Conservation (phyloP, 768 basidiomycete species). For the Mycena metata region DNA sequence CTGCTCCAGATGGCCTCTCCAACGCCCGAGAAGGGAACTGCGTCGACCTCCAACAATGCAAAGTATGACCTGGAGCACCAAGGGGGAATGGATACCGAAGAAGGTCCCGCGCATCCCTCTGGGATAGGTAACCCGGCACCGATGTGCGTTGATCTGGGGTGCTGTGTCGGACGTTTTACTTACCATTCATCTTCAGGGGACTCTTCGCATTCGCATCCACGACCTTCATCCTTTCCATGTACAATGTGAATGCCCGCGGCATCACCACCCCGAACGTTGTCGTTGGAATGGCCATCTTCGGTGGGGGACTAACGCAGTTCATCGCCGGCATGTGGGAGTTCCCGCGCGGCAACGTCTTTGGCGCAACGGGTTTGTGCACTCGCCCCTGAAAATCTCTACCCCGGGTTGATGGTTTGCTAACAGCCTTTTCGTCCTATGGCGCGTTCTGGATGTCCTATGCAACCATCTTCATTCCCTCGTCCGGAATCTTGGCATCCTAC, state of each 20-base stretch:
- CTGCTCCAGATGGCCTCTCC: conserved; percentile 2
- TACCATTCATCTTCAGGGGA: not conserved
- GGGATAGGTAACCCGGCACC: conserved; percentile 28
- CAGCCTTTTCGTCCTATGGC: conserved; percentile 81
- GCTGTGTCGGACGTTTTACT: not conserved
- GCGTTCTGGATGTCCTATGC: conserved; percentile 88
- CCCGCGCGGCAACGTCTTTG: conserved; percentile 72
- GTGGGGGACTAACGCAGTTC: conserved; percentile 84
- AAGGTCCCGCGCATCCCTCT: conserved; percentile 21
- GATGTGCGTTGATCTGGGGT: not conserved
- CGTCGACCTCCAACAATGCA: conserved; percentile 8
- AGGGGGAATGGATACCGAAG: not conserved
- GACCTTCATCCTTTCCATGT: conserved; percentile 78
- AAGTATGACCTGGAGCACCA: conserved; percentile 14
- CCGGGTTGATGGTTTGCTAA: not conserved
- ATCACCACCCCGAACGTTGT: conserved; percentile 70
- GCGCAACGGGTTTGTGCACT: conserved; percentile 71
- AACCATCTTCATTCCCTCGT: conserved; percentile 74
- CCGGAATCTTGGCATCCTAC: conserved; percentile 70
- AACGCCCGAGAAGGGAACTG: conserved; percentile 2
- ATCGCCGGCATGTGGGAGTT: conserved; percentile 88
- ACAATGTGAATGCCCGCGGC: conserved; percentile 67
- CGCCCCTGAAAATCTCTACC: too few relatives aligned
- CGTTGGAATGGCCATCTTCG: conserved; percentile 81
- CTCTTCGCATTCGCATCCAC: conserved; percentile 67